Conservation (phyloP, 2,329 filamentous ascomycete genomes). For the Claviceps maximensis region DNA sequence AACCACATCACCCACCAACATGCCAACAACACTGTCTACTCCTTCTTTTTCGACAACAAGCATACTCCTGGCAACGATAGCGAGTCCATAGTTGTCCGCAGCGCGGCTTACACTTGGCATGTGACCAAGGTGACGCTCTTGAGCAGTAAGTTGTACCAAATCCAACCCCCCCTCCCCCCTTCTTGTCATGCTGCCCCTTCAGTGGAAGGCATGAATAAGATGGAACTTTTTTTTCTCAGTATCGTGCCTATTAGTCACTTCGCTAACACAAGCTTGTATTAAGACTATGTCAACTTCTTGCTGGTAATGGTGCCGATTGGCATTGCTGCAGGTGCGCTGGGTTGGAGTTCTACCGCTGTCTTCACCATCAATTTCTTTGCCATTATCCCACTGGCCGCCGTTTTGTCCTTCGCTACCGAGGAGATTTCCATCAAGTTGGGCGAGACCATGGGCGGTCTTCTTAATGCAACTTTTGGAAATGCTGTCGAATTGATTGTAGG, state of each 20-base stretch:
- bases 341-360: constrained; percentile 52
- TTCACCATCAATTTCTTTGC: constrained; percentile 72
- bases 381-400: constrained; percentile 61
- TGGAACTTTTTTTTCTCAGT: too few species aligned
- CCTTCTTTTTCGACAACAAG: constrained; percentile 36
- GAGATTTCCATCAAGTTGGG: constrained; percentile 61
- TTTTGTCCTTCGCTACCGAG: constrained; percentile 66
- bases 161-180: too few species aligned
- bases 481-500: constrained; percentile 65
- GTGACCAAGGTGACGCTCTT: constrained; percentile 43
- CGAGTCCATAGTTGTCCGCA: constrained; percentile 30
- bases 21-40: constrained; percentile 13
- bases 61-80: constrained; percentile 40
- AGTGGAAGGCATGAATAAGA: too few species aligned
- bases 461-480: constrained; percentile 70
- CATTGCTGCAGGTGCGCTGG: constrained; percentile 49
- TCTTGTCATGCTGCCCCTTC: too few species aligned
- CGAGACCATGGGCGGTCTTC: constrained; percentile 58
- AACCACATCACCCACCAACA: constrained; percentile 10
- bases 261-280: not conserved
- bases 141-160: constrained; percentile 40
- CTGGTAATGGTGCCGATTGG: constrained; percentile 64
- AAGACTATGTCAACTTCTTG: constrained; percentile 53
- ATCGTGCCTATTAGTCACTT: not conserved
- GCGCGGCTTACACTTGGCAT: constrained; percentile 38